Base-by-base conservation (phyloP, 352 stramenopile species). In the Stramenopiles sp. region DNA sequence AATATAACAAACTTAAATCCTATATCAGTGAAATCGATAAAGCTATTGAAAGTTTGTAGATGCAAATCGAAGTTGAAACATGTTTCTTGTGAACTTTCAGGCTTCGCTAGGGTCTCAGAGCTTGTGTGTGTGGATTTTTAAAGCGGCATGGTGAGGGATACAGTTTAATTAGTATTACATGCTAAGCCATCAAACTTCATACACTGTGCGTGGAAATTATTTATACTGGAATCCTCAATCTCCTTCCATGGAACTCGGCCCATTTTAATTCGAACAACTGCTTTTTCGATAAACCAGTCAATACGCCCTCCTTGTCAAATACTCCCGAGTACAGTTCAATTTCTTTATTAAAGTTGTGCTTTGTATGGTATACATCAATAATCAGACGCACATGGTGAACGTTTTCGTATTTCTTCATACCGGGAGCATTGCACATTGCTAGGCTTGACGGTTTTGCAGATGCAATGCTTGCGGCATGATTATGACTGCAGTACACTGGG, bases 1-100 rank as follows among this genome's bases (percentile, higher is more conserved):
- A 92, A 76, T 92, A 88, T 88, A 32, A 78, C 1, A 84, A 83
- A 75, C 84, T 93, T 29, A 81, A 87, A 55, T 80, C 87, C 27
- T 32, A 83, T 0, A 39, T 83, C 0, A 67, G 81, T 25, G 80
- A 25, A n/a, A 85, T 86, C 30, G 75, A 82, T 0, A 39, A 76
- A 7, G 84, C 67, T 4, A 4, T 78, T 78, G 30, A 31, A 33
- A 78, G 14, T 33, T 78, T 33, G 4, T 78, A 78, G 14, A 33
- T 14, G 14, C 22, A 14, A 14, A 55, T 55, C 14, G 39, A 14
- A 14, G 14, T 14, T 4, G 4, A 14, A 14, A 4, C 14, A 55
- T 55, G 39, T 55, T 55, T 55, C 14, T 14, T 55, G 14, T 55
- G n/a, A n/a, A n/a, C n/a, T n/a, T n/a, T n/a, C n/a, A n/a, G n/a